These are phyloP conservation scores for Coprinellus aureogranulatus DNA, from an alignment of 768 basidiomycete genomes.

Conservation along the genomic window DNA sequence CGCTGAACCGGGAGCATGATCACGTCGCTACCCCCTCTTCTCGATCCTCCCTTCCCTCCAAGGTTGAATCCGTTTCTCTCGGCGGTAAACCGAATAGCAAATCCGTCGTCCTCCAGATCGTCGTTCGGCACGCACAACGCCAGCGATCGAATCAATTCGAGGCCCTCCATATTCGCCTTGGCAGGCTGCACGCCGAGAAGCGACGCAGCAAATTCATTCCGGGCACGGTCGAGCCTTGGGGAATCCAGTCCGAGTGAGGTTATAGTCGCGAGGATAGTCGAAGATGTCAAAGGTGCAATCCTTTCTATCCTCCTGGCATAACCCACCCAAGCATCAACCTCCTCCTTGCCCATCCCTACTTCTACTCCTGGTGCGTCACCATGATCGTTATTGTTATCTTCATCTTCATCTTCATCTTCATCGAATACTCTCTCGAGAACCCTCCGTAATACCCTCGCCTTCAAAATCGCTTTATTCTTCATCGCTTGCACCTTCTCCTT, in stretches of 20 bases:
- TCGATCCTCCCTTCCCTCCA: background rate
- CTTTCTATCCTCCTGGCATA: slow-evolving; percentile 65
- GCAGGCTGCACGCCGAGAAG: slow-evolving; percentile 62
- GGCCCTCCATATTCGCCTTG: slow-evolving; percentile 67
- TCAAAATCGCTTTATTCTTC: slow-evolving; percentile 46
- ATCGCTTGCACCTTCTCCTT: slow-evolving; percentile 19
- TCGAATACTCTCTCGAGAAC: slow-evolving; percentile 61
- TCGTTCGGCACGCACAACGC: background rate
- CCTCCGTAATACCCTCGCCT: slow-evolving; percentile 56
- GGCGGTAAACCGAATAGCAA: background rate
- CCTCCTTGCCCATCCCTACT: slow-evolving; percentile 31
- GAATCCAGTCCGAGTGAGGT: slow-evolving; percentile 65
- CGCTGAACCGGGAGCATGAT: slow-evolving; percentile 83
- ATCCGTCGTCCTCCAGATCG: background rate
- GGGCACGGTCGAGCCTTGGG: slow-evolving; percentile 69
- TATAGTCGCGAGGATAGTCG: slow-evolving; percentile 64
- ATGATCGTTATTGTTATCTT: slow-evolving; percentile 45
- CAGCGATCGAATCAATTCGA: slow-evolving; percentile 25
- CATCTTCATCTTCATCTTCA: slow-evolving; percentile 56
- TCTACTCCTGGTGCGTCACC: background rate
- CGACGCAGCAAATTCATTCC: slow-evolving; percentile 87
- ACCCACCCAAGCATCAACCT: slow-evolving; percentile 76
- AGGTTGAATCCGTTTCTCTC: background rate
- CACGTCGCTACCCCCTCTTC: slow-evolving; percentile 39
- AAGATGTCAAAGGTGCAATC: slow-evolving; percentile 60